A percentile compares a stretch with the other conserved stretches of the same genome.
Evolutionary conservation across 1,284 basidiomycete species (phyloP).

Genomic region (Coriolopsis trogii): DNA sequence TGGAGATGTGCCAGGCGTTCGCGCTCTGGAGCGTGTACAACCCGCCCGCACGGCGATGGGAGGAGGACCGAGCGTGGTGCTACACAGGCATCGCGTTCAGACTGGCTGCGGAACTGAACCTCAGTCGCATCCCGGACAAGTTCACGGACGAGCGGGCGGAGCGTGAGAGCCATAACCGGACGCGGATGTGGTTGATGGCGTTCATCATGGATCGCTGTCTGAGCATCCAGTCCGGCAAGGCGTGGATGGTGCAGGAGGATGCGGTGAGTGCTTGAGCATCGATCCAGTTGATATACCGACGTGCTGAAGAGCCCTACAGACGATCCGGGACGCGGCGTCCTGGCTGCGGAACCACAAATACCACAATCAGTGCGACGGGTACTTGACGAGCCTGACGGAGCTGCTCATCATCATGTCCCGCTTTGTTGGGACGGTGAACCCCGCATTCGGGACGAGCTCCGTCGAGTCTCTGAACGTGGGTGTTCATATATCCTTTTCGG

Average conservation of each 20-base stretch:
- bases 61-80: constrained; percentile 39
- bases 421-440: constrained; percentile 29
- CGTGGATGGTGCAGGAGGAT: constrained; percentile 47
- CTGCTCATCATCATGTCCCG: constrained; percentile 36
- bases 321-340: constrained; percentile 28
- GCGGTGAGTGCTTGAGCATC: constrained; percentile 31
- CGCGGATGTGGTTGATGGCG: constrained; percentile 50
- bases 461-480: constrained; percentile 22
- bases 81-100: constrained; percentile 39
- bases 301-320: constrained; percentile 16
- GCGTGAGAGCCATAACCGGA: constrained; percentile 49
- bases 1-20: constrained; percentile 40
- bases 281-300: neutral
- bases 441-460: constrained; percentile 22
- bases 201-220: constrained; percentile 47
- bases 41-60: constrained; percentile 36
- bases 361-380: constrained; percentile 32
- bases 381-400: constrained; percentile 34
- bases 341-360: constrained; percentile 31
- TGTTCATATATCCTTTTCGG: constrained; percentile 12
- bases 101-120: constrained; percentile 48
- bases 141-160: constrained; percentile 40
- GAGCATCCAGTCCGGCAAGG: constrained; percentile 49
- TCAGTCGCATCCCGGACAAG: constrained; percentile 42
- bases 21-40: constrained; percentile 36